These are phyloP conservation scores for Ophiostoma sp. DNA, from an alignment of 2,329 filamentous ascomycete species.

Conservation along the genomic window DNA sequence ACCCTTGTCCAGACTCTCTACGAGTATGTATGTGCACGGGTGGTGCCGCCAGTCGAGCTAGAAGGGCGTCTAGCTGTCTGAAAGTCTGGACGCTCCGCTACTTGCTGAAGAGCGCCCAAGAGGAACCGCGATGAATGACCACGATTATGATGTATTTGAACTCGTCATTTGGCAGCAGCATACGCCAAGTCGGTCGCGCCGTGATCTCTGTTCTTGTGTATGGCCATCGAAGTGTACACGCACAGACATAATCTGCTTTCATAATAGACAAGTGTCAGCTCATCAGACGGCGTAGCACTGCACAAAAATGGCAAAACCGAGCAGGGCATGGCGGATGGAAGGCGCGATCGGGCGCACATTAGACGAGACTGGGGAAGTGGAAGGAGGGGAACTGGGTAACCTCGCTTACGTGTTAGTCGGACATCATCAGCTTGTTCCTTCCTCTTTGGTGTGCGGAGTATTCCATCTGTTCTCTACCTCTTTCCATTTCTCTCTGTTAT, in stretches of 20 bases:
- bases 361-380: background rate
- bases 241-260: background rate
- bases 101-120: too few species aligned
- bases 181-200: too few species aligned
- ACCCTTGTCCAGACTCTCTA: too few species aligned
- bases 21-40: too few species aligned
- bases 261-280: background rate
- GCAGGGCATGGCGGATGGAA: slow-evolving; percentile 1
- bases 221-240: background rate
- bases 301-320: background rate
- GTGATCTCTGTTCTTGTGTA: background rate
- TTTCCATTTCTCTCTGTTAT: too few species aligned
- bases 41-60: too few species aligned
- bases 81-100: too few species aligned
- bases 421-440: background rate
- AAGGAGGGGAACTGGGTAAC: background rate
- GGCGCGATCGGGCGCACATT: background rate
- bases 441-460: background rate
- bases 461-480: too few species aligned
- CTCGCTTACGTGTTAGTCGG: background rate
- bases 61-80: too few species aligned
- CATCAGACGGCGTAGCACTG: background rate
- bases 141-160: too few species aligned
- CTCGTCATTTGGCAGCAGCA: too few species aligned
- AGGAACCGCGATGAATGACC: too few species aligned